Evolutionary conservation across 1,284 basidiomycete species (phyloP).

Genomic region (Tilletia setariae): DNA sequence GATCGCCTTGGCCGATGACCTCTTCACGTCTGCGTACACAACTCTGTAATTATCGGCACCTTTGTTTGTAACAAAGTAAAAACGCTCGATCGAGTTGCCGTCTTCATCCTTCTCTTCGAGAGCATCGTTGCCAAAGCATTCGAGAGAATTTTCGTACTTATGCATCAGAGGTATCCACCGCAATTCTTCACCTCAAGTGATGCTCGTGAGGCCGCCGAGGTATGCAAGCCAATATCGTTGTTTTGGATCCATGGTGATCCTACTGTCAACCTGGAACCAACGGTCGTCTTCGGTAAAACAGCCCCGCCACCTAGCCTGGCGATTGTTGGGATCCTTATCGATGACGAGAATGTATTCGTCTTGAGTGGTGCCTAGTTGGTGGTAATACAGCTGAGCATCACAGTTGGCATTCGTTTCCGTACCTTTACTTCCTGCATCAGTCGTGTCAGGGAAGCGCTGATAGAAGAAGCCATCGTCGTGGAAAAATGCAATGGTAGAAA

Average conservation of each 20-base stretch:
- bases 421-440: conserved; percentile 40
- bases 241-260: conserved; percentile 50
- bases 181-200: conserved; percentile 19
- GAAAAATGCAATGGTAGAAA: conserved; percentile 40
- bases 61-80: conserved; percentile 52
- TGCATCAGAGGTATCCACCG: conserved; percentile 44
- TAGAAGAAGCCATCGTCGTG: conserved; percentile 53
- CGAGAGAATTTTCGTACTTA: conserved; percentile 37
- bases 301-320: conserved; percentile 43
- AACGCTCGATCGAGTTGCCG: conserved; percentile 29
- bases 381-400: conserved; percentile 50
- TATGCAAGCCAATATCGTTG: conserved; percentile 38
- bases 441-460: conserved; percentile 41
- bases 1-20: conserved; percentile 26
- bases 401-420: conserved; percentile 50
- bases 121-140: conserved; percentile 14
- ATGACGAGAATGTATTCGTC: conserved; percentile 45
- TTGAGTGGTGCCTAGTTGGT: conserved; percentile 45
- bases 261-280: conserved; percentile 38
- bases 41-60: conserved; percentile 48
- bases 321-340: conserved; percentile 38
- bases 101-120: conserved; percentile 45
- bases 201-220: conserved; percentile 29
- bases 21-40: conserved; percentile 36
- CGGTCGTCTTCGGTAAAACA: conserved; percentile 45